phyloP scores from a whole-genome alignment of 345 rosid species.

The Pugionium cornutum region DNA sequence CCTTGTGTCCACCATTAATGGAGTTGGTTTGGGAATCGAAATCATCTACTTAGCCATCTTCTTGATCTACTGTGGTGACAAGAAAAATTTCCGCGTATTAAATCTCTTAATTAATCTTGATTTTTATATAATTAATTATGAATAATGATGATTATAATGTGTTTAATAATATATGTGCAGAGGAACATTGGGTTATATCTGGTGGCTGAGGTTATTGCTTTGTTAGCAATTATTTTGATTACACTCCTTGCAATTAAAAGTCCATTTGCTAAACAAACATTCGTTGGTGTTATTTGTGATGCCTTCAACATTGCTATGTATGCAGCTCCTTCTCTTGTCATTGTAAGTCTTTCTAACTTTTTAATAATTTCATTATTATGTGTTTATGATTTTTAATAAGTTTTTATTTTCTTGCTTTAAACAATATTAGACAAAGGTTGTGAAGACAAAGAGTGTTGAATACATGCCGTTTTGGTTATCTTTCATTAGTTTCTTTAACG shows the following conservation, averaged over 20 bases:
- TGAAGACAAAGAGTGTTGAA: constrained; percentile 49
- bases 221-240: constrained; percentile 7
- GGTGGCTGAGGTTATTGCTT: constrained; percentile 15
- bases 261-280: constrained; percentile 24
- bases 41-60: constrained; percentile 34
- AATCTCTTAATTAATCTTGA: background rate
- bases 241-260: constrained; percentile 26
- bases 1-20: constrained; percentile 51
- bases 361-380: background rate
- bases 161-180: background rate
- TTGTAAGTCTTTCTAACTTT: constrained; percentile 38
- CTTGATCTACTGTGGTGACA: constrained; percentile 27
- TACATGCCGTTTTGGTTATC: constrained; percentile 64
- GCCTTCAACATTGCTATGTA: constrained; percentile 54
- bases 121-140: background rate
- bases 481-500: constrained; percentile 43
- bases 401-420: background rate
- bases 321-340: constrained; percentile 48
- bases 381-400: no score
- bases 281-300: constrained; percentile 56
- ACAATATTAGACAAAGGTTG: constrained; percentile 41
- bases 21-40: constrained; percentile 42
- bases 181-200: constrained; percentile 29
- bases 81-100: constrained; percentile 39
- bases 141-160: background rate